Evolutionary conservation across 345 rosid genomes (phyloP).

Genomic region (Gossypium longicalyx): DNA sequence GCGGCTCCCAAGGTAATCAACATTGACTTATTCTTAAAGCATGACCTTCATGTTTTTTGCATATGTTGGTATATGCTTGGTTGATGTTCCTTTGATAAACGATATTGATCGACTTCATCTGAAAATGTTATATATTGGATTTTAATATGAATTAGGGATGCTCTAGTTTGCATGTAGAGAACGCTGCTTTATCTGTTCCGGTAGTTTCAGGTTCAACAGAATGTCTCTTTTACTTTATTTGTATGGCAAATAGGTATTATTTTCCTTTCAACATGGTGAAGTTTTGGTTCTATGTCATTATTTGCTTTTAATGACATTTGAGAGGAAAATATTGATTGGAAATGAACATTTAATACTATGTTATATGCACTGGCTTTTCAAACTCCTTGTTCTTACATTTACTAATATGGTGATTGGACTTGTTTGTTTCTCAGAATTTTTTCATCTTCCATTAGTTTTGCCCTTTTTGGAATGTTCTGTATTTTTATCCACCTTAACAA

Average conservation of each 20-base stretch:
- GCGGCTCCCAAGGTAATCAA: conserved; percentile 91
- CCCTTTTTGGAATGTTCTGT: background rate
- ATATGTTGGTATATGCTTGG: background rate
- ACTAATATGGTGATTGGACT: too few relatives aligned
- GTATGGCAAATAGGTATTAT: background rate
- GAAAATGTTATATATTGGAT: background rate
- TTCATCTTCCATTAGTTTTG: background rate
- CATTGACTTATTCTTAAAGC: background rate
- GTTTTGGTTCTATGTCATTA: background rate
- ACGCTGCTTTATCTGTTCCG: background rate
- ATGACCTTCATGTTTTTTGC: too few relatives aligned
- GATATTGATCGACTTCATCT: background rate
- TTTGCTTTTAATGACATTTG: background rate
- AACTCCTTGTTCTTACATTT: background rate
- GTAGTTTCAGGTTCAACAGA: background rate
- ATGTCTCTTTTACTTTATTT: background rate
- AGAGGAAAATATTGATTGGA: background rate
- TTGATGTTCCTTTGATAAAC: background rate
- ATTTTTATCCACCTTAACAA: conserved; percentile 1
- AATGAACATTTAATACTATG: background rate
- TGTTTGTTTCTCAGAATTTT: background rate
- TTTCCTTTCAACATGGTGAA: background rate
- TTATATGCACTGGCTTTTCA: background rate
- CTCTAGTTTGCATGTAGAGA: background rate
- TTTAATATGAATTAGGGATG: background rate